Base-by-base conservation (phyloP, 1,139 yeast species). In the Yamadazyma jaroonii region DNA sequence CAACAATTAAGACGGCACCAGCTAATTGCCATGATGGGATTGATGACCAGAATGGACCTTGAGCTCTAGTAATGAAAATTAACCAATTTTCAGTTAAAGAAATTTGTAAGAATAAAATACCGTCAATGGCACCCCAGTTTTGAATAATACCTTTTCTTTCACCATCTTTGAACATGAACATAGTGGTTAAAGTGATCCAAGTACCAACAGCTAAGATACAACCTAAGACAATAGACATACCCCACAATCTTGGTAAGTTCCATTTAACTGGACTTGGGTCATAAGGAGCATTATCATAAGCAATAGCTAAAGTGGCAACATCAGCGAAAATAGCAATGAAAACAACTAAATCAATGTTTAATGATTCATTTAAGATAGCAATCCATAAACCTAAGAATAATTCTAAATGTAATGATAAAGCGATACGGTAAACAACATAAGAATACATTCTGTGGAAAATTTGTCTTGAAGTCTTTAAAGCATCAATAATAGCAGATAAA, bases 361-460 rank as follows among this genome's bases (percentile, higher is more conserved):
- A 74, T 44, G 94, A 81, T 61, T 73, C 75, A 76, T 86, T 84
- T 73, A 87, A 79, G 67, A 87, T 87, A 59, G 94, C 94, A 79
- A 87, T 84, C 94, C 95, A 87, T 64, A 86, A 74, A 75, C 95
- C 96, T 59, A 87, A 74, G 83, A 86, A 87, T 59, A 87, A 70
- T 75, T 87, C 96, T 79, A 87, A 83, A 72, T 87, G 96, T 66
- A 87, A 77, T 47, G 95, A 86, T 65, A 87, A 75, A 66, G 96
- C 96, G 67, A 87, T 87, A 78, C 95, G 88, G 89, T 87, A 87
- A 62, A 85, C 95, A 74, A 87, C 95, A 71, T 87, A 87, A 59
- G 96, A 80, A 79, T 87, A 85, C 95, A 87, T 87, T 80, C 96
- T 83, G 90, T 87, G 96, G 95, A 87, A 87, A 84, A 87, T 87